Base-by-base conservation (phyloP, 495 filamentous ascomycete genomes). In the Pyrenopolyporus hunteri region DNA sequence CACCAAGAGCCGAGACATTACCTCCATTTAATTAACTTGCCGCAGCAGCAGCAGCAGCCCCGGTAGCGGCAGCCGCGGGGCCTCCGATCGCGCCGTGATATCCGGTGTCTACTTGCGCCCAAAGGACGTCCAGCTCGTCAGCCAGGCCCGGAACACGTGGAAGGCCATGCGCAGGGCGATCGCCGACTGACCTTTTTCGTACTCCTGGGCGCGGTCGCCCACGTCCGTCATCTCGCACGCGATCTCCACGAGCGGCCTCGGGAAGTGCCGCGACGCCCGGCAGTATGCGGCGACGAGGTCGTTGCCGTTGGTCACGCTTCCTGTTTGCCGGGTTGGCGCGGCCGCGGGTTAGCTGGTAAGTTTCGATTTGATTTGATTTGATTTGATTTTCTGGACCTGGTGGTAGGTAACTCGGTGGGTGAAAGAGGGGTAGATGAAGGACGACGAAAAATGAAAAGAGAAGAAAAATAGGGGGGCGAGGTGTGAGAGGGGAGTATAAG, bases 301-400 rank as follows among this genome's bases (percentile, higher is more conserved):
- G 60, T 85, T 83, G 6, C 84, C 83, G 58, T 86, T 87, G 19
- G 85, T 87, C 19, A 88, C 76, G 36, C 83, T 83, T 6, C 83
- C 83, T 86, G 36, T 55, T 40, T 23, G n/a, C n/a, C n/a, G n/a
- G n/a, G n/a, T n/a, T n/a, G n/a, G n/a, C n/a, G n/a, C n/a, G n/a
- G n/a, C n/a, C n/a, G n/a, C n/a, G n/a, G n/a, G n/a, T n/a, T n/a
- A n/a, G n/a, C n/a, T n/a, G n/a, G n/a, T n/a, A n/a, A n/a, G n/a
- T n/a, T n/a, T n/a, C n/a, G n/a, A n/a, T n/a, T n/a, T n/a, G n/a
- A n/a, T n/a, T n/a, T n/a, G n/a, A n/a, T n/a, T n/a, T n/a, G n/a
- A n/a, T n/a, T n/a, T n/a, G n/a, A n/a, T n/a, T n/a, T n/a, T n/a
- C n/a, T n/a, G n/a, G n/a, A n/a, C n/a, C n/a, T n/a, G n/a, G n/a